Evolutionary conservation across 2,329 filamentous ascomycete genomes (phyloP), one percentile per base, ranked within the genome.

Genomic region (Plectosphaerella plurivora): DNA sequence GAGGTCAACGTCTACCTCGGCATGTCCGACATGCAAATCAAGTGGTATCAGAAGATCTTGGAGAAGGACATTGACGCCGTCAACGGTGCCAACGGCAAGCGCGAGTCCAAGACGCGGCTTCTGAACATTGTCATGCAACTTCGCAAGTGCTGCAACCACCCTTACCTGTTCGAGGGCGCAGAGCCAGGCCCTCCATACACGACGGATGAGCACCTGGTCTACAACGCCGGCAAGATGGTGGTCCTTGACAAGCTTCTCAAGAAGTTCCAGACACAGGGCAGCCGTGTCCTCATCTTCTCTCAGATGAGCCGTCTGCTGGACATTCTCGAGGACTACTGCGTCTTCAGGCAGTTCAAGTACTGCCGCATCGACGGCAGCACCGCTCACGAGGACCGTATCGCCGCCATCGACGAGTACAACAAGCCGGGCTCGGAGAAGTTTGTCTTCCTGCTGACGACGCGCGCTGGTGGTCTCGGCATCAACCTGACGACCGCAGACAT

Each of bases 91-190:
- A 91, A 88, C 57, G 94, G 94, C 49, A 99, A 97, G 73, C 88
- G 92, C 55, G 94, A 99, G 72, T 97, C 93, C 33, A 99, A 99
- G 75, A 99, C 94, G 1, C 86, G 94, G 58, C 81, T 99, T 20
- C 79, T 99, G 58, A 99, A 99, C 72, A 99, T 99, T 65, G 94
- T 99, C 61, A 99, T 99, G 94, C 94, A 99, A 71, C 82, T 99
- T 58, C 88, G 94, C 62, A 99, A 99, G 72, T 99, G 94, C 73
- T 99, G 94, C 70, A 99, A 99, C 63, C 94, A 99, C 65, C 94
- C 94, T 1, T 99, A 99, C 63, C 83, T 99, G 1, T 99, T 99
- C 60, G 94, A 99, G 67, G 94, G 94, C 51, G 94, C 94, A 10
- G 94, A 99, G 67, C 94, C 94, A 42, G 94, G 94, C 25, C 95